Conservation (phyloP, 805 yeast species). For the Teunomyces funiuensis region DNA sequence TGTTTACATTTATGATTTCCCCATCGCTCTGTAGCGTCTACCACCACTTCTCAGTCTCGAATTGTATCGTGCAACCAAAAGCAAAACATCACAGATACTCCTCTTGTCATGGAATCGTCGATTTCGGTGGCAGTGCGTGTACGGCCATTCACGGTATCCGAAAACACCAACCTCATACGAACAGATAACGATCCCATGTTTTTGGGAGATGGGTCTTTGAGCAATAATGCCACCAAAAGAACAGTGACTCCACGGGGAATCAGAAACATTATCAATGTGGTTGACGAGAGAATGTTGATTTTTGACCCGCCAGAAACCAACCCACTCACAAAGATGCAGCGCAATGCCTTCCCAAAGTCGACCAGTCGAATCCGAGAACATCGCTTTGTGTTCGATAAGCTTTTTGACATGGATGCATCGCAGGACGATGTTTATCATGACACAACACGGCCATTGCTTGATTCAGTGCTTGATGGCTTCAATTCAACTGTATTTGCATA, state of each 20-base stretch:
- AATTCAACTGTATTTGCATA: constrained; percentile 93
- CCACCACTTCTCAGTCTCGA: background rate
- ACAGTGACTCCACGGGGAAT: constrained; percentile 48
- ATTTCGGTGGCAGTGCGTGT: constrained; percentile 79
- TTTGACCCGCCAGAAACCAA: constrained; percentile 81
- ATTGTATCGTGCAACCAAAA: background rate
- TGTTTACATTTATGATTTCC: background rate
- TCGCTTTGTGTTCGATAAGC: constrained; percentile 75
- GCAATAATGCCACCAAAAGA: constrained; percentile 14
- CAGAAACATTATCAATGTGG: constrained; percentile 71
- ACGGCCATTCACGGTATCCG: constrained; percentile 72
- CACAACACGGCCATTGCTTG: constrained; percentile 73
- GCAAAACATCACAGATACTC: background rate
- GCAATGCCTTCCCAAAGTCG: constrained; percentile 39
- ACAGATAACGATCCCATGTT: constrained; percentile 41
- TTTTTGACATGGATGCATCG: constrained; percentile 64
- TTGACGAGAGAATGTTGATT: constrained; percentile 80
- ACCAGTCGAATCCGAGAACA: constrained; percentile 63
- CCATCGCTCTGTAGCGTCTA: background rate
- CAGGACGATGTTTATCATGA: constrained; percentile 67
- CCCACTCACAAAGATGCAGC: constrained; percentile 55
- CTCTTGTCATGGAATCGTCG: constrained; percentile 47
- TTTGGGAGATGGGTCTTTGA: constrained; percentile 56
- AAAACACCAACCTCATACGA: constrained; percentile 47
- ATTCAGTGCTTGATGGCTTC: constrained; percentile 76